Evolutionary conservation across 495 filamentous ascomycete genomes (phyloP).

Genomic region (Penicillium verhagenii): DNA sequence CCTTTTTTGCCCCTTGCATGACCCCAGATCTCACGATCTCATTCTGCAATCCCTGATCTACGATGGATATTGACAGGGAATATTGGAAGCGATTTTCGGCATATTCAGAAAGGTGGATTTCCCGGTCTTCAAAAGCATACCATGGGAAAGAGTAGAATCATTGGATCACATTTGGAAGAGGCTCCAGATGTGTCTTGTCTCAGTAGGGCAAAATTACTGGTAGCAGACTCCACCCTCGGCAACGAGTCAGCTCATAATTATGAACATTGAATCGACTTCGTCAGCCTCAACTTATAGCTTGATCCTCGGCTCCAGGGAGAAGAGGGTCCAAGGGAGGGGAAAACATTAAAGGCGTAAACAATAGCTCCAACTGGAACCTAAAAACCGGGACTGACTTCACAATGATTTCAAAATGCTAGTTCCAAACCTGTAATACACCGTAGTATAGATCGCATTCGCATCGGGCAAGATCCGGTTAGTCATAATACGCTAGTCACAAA

Average conservation of each 20-base stretch:
- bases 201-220: slow-evolving; percentile 1
- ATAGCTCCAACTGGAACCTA: neutral
- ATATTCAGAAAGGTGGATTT: neutral
- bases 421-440: no score
- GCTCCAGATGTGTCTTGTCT: neutral
- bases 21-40: slow-evolving; percentile 24
- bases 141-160: neutral
- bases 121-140: neutral
- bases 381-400: neutral
- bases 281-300: neutral
- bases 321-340: neutral
- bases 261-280: no score
- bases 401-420: neutral
- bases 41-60: neutral
- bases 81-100: neutral
- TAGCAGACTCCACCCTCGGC: neutral
- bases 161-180: neutral
- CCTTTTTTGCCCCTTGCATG: slow-evolving; percentile 24
- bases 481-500: neutral
- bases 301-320: neutral
- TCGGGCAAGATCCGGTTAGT: neutral
- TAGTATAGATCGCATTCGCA: no score
- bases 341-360: neutral
- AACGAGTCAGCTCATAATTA: neutral
- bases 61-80: neutral